Conservation (phyloP, 495 filamentous ascomycete species). For the Podospora conica region DNA sequence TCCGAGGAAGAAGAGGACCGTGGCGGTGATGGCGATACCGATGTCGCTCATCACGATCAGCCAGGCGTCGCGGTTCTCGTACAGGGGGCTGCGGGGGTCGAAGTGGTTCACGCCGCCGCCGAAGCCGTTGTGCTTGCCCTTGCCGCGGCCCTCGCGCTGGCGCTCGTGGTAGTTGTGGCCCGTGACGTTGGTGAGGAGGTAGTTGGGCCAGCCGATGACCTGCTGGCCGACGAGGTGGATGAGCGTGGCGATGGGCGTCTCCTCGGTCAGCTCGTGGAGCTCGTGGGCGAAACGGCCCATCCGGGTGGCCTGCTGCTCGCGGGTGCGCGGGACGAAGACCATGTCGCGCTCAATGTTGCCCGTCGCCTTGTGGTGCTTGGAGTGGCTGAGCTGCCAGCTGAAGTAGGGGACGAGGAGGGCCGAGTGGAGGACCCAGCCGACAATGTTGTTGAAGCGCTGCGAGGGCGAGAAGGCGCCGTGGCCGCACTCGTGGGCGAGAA, state of each 20-base stretch:
- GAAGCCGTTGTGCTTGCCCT: conserved; percentile 82
- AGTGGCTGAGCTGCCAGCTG: conserved; percentile 89
- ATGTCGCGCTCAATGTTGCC: conserved; percentile 94
- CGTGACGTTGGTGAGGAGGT: conserved; percentile 81
- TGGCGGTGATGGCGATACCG: conserved; percentile 56
- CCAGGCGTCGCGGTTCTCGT: conserved; percentile 81
- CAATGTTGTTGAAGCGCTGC: conserved; percentile 74
- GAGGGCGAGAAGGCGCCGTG: conserved; percentile 82
- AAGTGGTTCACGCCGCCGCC: conserved; percentile 90
- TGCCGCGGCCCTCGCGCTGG: conserved; percentile 75
- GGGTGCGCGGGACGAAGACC: conserved; percentile 90
- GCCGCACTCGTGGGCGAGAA: conserved; percentile 82
- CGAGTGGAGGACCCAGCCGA: conserved; percentile 80
- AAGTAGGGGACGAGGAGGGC: conserved; percentile 80
- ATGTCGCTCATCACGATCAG: conserved; percentile 79
- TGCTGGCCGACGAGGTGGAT: conserved; percentile 73
- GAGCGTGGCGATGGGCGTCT: conserved; percentile 81
- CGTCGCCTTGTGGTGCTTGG: conserved; percentile 94
- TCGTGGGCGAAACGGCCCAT: conserved; percentile 68
- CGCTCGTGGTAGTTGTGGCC: conserved; percentile 89
- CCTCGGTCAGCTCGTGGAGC: conserved; percentile 81
- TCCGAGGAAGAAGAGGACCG: conserved; percentile 50
- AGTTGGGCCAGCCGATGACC: conserved; percentile 83
- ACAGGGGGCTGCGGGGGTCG: conserved; percentile 77
- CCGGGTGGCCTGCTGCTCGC: conserved; percentile 64